Evolutionary conservation across 495 filamentous ascomycete genomes (phyloP).

Genomic region (Hypoxylon lienhwacheense): DNA sequence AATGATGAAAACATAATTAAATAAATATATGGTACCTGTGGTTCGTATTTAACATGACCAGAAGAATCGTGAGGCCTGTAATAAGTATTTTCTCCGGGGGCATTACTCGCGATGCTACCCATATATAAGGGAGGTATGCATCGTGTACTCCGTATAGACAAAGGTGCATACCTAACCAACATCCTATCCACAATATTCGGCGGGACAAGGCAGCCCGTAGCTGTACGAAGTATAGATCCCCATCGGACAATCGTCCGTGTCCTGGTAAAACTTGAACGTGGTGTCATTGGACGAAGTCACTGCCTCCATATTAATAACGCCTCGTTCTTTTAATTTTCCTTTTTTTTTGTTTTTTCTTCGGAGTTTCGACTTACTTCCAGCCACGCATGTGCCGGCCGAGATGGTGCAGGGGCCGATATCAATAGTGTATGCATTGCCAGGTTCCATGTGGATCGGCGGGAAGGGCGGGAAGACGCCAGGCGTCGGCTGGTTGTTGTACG

Average conservation of each 20-base stretch:
- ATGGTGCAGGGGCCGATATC: slow-evolving; percentile 34
- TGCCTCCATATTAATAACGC: slow-evolving; percentile 3
- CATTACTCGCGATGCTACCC: not conserved
- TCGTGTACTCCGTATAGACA: too few species aligned
- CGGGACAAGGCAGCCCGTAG: slow-evolving; percentile 23
- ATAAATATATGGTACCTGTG: too few species aligned
- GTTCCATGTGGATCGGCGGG: slow-evolving; percentile 36
- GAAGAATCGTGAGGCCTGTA: too few species aligned
- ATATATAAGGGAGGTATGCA: not conserved
- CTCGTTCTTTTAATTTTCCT: not conserved
- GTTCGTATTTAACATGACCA: too few species aligned
- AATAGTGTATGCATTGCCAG: slow-evolving; percentile 34
- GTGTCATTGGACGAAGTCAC: slow-evolving; percentile 26
- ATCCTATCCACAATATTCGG: slow-evolving; percentile 7
- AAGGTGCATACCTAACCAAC: not conserved
- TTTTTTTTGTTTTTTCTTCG: too few species aligned
- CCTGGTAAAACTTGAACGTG: slow-evolving; percentile 19
- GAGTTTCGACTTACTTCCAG: slow-evolving; percentile 26
- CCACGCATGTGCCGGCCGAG: slow-evolving; percentile 28
- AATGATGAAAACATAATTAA: too few species aligned
- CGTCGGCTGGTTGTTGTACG: slow-evolving; percentile 31
- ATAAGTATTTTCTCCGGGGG: too few species aligned
- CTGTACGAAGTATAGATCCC: slow-evolving; percentile 24
- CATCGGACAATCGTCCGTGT: slow-evolving; percentile 17
- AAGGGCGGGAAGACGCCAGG: slow-evolving; percentile 21